phyloP scores from a whole-genome alignment of 768 basidiomycete genomes.

The Hygrocybe coccinea region DNA sequence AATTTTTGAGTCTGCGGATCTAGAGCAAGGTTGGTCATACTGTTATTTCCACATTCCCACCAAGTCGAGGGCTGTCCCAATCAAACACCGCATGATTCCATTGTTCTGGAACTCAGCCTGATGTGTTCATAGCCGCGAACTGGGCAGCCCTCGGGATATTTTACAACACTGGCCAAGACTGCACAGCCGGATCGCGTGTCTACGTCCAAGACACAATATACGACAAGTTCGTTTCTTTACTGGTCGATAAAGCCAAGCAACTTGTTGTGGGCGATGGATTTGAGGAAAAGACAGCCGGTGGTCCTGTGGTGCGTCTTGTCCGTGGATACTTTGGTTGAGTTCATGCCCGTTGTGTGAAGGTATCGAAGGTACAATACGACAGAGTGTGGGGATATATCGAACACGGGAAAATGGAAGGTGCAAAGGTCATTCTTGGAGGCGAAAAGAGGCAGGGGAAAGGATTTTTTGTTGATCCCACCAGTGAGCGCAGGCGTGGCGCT shows the following conservation, averaged over 20 bases:
- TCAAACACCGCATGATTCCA: too few species aligned
- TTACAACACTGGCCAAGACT: slow-evolving; percentile 90
- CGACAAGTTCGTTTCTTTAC: slow-evolving; percentile 69
- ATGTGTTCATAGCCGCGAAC: slow-evolving; percentile 52
- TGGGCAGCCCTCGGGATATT: slow-evolving; percentile 86
- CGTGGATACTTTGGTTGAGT: not conserved
- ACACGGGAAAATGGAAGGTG: slow-evolving; percentile 78
- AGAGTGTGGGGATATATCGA: slow-evolving; percentile 87
- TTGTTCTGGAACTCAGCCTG: not conserved
- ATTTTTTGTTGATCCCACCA: slow-evolving; percentile 86
- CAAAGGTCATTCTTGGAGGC: slow-evolving; percentile 75
- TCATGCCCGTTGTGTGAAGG: slow-evolving; percentile 36
- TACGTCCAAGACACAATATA: slow-evolving; percentile 87
- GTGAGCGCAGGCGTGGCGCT: too few species aligned
- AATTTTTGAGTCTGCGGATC: slow-evolving; percentile 85
- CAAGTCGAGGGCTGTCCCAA: not conserved
- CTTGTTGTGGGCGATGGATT: slow-evolving; percentile 78
- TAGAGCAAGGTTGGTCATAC: slow-evolving; percentile 67
- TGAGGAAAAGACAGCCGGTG: slow-evolving; percentile 66
- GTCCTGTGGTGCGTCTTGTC: slow-evolving; percentile 64
- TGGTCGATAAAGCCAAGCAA: slow-evolving; percentile 63
- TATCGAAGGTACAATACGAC: slow-evolving; percentile 81
- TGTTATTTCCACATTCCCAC: not conserved
- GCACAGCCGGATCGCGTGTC: slow-evolving; percentile 85
- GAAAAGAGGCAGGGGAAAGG: slow-evolving; percentile 71